Percentiles rank a stretch among this genome's conserved stretches.
Evolutionary conservation across 495 filamentous ascomycete species (phyloP).

Genomic region (Trichoderma virens): DNA sequence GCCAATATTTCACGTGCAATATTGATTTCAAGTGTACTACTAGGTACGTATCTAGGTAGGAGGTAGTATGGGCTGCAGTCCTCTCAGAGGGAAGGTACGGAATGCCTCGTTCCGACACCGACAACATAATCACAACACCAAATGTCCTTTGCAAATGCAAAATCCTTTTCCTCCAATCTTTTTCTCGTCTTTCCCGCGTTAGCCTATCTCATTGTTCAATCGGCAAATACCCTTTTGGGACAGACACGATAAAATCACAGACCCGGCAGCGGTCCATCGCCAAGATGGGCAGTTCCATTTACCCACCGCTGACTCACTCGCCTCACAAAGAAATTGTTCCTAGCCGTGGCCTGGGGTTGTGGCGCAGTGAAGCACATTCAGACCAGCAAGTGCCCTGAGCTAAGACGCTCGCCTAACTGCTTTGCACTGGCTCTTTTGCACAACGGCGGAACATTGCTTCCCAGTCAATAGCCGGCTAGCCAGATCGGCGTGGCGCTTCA

Average conservation of each 20-base stretch:
- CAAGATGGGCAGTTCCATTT: too few species aligned
- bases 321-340: background rate
- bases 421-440: background rate
- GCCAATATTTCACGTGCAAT: too few species aligned
- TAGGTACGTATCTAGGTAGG: too few species aligned
- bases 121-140: background rate
- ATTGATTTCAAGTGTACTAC: background rate
- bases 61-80: too few species aligned
- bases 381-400: background rate
- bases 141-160: background rate
- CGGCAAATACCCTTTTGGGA: too few species aligned
- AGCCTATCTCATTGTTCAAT: too few species aligned
- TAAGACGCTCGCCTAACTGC: background rate
- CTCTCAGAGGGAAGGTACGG: background rate
- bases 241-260: too few species aligned
- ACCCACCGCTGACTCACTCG: background rate
- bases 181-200: too few species aligned
- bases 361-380: constrained; percentile 2
- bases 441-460: background rate
- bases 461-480: background rate
- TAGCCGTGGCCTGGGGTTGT: background rate
- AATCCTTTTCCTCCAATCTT: background rate
- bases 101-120: background rate
- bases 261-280: too few species aligned
- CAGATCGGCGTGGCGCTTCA: constrained; percentile 4